These are phyloP conservation scores for Nasturtium officinale DNA, from an alignment of 345 rosid genomes.

Conservation along the genomic window DNA sequence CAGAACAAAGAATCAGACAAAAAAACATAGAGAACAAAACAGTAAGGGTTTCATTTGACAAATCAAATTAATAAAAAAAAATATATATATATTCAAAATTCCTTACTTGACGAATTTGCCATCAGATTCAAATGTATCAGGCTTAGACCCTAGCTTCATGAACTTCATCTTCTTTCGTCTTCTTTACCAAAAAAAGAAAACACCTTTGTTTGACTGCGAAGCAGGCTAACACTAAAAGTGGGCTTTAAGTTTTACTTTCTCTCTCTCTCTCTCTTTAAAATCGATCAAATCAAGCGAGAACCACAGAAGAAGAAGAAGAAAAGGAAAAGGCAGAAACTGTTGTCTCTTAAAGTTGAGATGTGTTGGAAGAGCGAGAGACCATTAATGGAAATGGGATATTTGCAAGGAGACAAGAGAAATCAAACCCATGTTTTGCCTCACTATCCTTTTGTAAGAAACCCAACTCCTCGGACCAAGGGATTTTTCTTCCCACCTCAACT, in stretches of 20 bases:
- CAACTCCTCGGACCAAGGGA: conserved; percentile 47
- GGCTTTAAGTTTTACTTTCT: conserved; percentile 3
- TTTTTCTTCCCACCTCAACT: conserved; percentile 38
- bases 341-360: conserved; percentile 8
- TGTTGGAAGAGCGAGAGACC: conserved; percentile 44
- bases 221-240: conserved; percentile 5
- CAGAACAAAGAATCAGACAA: conserved; percentile 35
- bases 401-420: conserved; percentile 47
- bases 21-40: conserved; percentile 31
- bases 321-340: background rate
- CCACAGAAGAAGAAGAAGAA: background rate
- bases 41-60: conserved; percentile 27
- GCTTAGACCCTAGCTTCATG: conserved; percentile 95
- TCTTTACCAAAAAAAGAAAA: conserved; percentile 34
- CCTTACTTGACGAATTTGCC: conserved; percentile 71
- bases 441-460: conserved; percentile 39
- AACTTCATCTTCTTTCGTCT: conserved; percentile 67
- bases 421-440: conserved; percentile 47
- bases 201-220: conserved; percentile 27
- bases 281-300: conserved; percentile 16
- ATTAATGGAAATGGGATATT: conserved; percentile 43
- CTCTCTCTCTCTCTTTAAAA: background rate
- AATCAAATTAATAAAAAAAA: background rate
- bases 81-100: background rate
- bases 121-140: conserved; percentile 80